Evolutionary conservation across 164 flowering plant genomes (phyloP).

Genomic region (Magnolia officinalis): DNA sequence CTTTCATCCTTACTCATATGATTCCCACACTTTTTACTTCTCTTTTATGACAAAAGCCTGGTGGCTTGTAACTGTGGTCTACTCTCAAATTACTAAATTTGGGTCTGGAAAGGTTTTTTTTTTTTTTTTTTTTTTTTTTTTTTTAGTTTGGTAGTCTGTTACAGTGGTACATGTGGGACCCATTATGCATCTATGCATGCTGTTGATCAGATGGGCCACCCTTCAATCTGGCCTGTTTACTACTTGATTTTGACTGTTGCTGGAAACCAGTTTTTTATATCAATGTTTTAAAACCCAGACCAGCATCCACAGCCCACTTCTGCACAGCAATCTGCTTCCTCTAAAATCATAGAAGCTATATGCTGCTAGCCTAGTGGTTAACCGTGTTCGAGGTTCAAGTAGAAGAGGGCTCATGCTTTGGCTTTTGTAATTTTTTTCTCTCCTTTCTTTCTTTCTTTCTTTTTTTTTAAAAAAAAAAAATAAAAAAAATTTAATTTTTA

Average conservation of each 20-base stretch:
- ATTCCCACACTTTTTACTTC: slow-evolving; percentile 14
- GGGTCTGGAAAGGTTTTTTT: background rate
- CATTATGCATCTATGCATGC: background rate
- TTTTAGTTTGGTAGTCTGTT: background rate
- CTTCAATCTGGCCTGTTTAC: background rate
- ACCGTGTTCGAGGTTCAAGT: background rate
- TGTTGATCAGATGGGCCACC: background rate
- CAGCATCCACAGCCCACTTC: too few relatives aligned
- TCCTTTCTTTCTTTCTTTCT: too few relatives aligned
- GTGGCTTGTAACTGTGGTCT: slow-evolving; percentile 15
- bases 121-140: background rate
- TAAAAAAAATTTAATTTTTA: too few relatives aligned
- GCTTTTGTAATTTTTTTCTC: too few relatives aligned
- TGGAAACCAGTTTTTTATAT: background rate
- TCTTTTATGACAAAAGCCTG: slow-evolving; percentile 10
- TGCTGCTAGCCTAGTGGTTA: too few relatives aligned
- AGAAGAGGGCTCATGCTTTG: background rate
- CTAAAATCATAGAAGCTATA: too few relatives aligned
- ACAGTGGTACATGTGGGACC: background rate
- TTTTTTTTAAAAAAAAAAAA: too few relatives aligned
- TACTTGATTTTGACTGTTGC: background rate
- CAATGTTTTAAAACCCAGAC: too few relatives aligned
- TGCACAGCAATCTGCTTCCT: too few relatives aligned
- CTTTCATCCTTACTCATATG: slow-evolving; percentile 18
- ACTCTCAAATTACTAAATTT: slow-evolving; percentile 12